These are phyloP conservation scores for Chaetomium sp. DNA, from an alignment of 2,329 filamentous ascomycete species.

Conservation along the genomic window DNA sequence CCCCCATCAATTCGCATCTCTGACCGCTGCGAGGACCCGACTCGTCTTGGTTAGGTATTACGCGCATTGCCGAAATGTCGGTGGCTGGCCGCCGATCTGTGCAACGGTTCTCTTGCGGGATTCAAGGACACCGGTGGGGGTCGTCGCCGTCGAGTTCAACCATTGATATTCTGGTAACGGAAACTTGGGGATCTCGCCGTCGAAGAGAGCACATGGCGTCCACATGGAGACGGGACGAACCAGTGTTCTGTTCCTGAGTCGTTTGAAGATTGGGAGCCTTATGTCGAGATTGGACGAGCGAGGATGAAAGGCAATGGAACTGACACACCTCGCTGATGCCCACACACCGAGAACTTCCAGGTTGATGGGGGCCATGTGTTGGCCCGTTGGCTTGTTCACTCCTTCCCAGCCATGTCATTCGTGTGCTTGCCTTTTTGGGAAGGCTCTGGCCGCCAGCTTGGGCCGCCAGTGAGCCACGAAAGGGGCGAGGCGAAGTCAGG, in stretches of 20 bases:
- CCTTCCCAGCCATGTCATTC: no score
- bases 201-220: conserved; percentile 6
- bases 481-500: no score
- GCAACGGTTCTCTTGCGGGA: neutral
- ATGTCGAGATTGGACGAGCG: neutral
- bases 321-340: neutral
- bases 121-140: neutral
- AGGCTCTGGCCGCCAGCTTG: no score
- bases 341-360: no score
- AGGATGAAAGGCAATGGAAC: neutral
- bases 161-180: neutral
- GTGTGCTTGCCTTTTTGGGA: no score
- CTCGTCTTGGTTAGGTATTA: neutral
- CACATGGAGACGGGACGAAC: conserved; percentile 12
- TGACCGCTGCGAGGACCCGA: no score
- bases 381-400: no score
- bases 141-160: neutral
- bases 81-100: conserved; percentile 10
- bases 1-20: no score
- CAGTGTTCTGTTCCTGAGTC: neutral
- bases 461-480: no score
- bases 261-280: neutral
- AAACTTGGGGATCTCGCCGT: neutral
- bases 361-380: no score
- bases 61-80: conserved; percentile 2